Base-by-base conservation (phyloP, 208 protist genomes). In the Leptomonas seymouri region DNA sequence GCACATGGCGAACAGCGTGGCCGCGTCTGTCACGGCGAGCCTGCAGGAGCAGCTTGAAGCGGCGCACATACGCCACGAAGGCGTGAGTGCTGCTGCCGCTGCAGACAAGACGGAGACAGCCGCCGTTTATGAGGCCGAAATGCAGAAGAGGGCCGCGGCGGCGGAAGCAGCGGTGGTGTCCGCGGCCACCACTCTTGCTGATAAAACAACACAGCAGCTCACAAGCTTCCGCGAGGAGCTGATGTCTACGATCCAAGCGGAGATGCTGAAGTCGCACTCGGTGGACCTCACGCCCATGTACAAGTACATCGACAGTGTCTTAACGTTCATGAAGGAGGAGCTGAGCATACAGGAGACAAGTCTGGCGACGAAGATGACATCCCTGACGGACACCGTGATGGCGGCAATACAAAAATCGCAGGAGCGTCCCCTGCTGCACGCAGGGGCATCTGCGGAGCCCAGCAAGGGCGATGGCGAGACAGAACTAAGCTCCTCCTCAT, bases 211-310 rank as follows among this genome's bases (percentile, higher is more conserved):
- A 28, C 39, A 45, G 20, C 58, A 78, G 45, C 62, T 82, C 42
- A 20, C 70, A 21, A 51, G 4, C n/a, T 65, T 95, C 25, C 80
- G 81, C n/a, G 51, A 42, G 36, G 80, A 76, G 58, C 68, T 95
- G 28, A 41, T 92, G 34, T 31, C 67, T 16, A 62, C 81, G 7
- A 62, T 95, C 9, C 67, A 84, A 55, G 27, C 66, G 18, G 85
- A 93, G 49, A 86, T 84, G 72, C 68, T 66, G 36, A 85, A 85
- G 59, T 67, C 77, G 9, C 86, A 87, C 12, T 82, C 91, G 55
- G 78, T 93, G 57, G 81, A 96, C 67, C 58, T 96, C 18, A 87
- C 84, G 3, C 86, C 85, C 23, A 84, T 96, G 77, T 91, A 87
- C 77, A 71, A 84, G 63, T 94, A 93, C 68, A 76, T 96, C 44